Conservation (phyloP, 352 stramenopile species). For the Phytophthora lateralis region DNA sequence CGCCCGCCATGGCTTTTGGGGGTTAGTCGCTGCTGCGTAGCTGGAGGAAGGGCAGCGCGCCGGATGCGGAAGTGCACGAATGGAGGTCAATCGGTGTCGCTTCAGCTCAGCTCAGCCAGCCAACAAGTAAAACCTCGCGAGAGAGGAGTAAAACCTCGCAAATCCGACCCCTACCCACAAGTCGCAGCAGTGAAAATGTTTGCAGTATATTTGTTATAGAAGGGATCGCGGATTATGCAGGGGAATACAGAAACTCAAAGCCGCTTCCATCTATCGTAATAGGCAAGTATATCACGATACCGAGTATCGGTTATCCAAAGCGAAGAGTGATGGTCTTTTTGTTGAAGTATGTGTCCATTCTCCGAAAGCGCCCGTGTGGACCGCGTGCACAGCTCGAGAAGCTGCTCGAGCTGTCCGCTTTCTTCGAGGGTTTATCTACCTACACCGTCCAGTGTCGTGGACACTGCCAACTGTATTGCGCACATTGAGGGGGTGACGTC, state of each 20-base stretch:
- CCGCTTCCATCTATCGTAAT: too few relatives aligned
- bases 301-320: not conserved
- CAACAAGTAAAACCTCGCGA: constrained; percentile 38
- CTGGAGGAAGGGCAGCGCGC: constrained; percentile 3
- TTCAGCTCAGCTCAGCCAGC: constrained; percentile 37
- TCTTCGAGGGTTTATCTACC: not conserved
- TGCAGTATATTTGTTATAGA: not conserved
- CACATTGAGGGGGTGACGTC: constrained; percentile 4
- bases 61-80: constrained; percentile 39
- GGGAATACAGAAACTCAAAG: too few relatives aligned
- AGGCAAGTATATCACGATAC: not conserved
- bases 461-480: constrained; percentile 1
- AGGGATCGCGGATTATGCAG: not conserved
- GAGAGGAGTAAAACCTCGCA: constrained; percentile 21
- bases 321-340: constrained; percentile 29
- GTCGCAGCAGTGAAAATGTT: not conserved
- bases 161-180: constrained; percentile 4
- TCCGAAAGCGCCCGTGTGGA: too few relatives aligned
- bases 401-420: not conserved
- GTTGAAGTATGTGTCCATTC: constrained; percentile 25
- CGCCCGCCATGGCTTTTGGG: constrained; percentile 39
- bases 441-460: not conserved
- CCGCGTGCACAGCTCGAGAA: too few relatives aligned
- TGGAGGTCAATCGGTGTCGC: constrained; percentile 29
- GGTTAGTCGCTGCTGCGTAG: constrained; percentile 1